These are phyloP conservation scores for Debaryomyces hansenii DNA, from an alignment of 805 yeast species.

Conservation along the genomic window DNA sequence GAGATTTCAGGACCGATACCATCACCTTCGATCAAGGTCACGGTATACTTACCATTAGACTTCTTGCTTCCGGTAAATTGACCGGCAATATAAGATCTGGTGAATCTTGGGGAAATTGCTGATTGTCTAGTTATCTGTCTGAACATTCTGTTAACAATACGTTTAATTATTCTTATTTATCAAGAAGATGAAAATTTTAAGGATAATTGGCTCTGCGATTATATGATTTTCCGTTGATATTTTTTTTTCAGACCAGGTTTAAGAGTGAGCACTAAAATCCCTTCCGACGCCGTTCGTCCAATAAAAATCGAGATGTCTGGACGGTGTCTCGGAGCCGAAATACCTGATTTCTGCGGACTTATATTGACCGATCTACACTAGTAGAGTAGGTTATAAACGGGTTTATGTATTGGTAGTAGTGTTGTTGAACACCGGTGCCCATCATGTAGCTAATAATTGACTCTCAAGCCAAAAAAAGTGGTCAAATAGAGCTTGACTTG, in stretches of 20 bases:
- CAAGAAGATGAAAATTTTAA: not conserved
- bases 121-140: conserved; percentile 31
- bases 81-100: conserved; percentile 55
- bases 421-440: no score
- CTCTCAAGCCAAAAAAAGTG: no score
- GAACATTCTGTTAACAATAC: conserved; percentile 22
- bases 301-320: not conserved
- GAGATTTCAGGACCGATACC: conserved; percentile 98
- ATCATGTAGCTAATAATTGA: no score
- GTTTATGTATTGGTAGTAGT: no score
- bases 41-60: conserved; percentile 83
- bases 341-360: not conserved
- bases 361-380: not conserved
- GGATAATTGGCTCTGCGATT: conserved; percentile 1
- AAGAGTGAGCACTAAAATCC: not conserved
- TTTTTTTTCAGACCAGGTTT: not conserved
- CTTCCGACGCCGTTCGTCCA: conserved; percentile 1
- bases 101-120: conserved; percentile 29
- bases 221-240: not conserved
- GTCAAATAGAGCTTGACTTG: no score
- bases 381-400: no score
- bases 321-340: conserved; percentile 2
- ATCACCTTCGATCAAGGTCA: conserved; percentile 96
- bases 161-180: not conserved
- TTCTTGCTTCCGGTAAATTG: conserved; percentile 65